These are phyloP conservation scores for Ogataea paradorogensis DNA, from an alignment of 805 yeast species.

Conservation along the genomic window DNA sequence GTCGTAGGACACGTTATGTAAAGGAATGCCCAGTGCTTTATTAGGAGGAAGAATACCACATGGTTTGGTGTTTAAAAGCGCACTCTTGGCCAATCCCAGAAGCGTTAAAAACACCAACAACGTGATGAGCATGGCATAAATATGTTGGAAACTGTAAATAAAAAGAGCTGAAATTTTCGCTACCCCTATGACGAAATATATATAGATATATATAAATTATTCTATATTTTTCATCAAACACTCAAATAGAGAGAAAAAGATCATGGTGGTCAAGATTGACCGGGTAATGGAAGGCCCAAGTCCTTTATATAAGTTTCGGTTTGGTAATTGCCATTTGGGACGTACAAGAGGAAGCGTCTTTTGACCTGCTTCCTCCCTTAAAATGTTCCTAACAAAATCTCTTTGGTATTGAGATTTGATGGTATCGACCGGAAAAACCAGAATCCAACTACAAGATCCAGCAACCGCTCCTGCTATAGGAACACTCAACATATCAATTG, in stretches of 20 bases:
- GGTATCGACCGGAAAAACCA: conserved; percentile 80
- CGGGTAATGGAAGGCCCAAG: conserved; percentile 71
- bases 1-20: conserved; percentile 22
- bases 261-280: conserved; percentile 69
- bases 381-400: conserved; percentile 67
- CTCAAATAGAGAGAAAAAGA: conserved; percentile 73
- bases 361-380: conserved; percentile 48
- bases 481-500: conserved; percentile 41
- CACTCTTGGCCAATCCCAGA: conserved; percentile 1
- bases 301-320: conserved; percentile 65
- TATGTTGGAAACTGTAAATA: too few species aligned
- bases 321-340: conserved; percentile 39
- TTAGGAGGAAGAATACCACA: conserved; percentile 1
- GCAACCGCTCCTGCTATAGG: conserved; percentile 77
- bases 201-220: conserved; percentile 21
- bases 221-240: conserved; percentile 56
- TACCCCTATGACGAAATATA: background rate
- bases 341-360: conserved; percentile 37
- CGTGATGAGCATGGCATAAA: background rate
- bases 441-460: conserved; percentile 71
- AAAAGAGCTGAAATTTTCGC: too few species aligned
- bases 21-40: conserved; percentile 14
- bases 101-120: background rate
- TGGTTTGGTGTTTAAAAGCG: conserved; percentile 16
- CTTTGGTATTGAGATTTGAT: conserved; percentile 72